Base-by-base conservation (phyloP, 805 yeast species). In the Candida vartiovaarae region DNA sequence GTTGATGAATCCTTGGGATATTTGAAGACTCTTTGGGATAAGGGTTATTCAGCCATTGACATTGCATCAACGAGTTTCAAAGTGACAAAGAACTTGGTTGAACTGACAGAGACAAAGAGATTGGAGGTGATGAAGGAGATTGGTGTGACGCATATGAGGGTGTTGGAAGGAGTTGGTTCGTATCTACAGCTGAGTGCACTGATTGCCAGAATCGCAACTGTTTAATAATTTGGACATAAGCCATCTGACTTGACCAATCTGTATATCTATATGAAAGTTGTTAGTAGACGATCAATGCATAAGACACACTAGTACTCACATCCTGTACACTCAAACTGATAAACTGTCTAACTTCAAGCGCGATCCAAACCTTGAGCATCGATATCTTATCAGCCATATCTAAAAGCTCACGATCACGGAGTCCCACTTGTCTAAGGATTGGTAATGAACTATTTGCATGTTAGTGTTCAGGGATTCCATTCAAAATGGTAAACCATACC, bases 11-110 rank as follows among this genome's bases (percentile, higher is more conserved):
- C 95, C 2, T 58, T 89, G 9, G 76, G 68, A 8, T 71, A 76
- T 35, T 72, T 93, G 51, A 79, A 76, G 41, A 71, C 73, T 5
- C 70, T 93, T 29, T 91, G 97, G 96, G 70, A 66, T 32, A 86
- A 86, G 59, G 99, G 99, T 5, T 93, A 91, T 62, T 81, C 91
- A 10, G 93, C 96, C 0, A 85, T 88, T 27, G 99, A 93, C 64
- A 86, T 93, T 36, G 88, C 90, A 4, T 82, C 95, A 2, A 89
- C 95, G 43, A 78, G 90, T 56, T 93, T 93, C 67, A 77, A 86
- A 50, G 98, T 93, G 8, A 76, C 88, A 27, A 91, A 90, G 64
- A 76, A 83, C 2, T 57, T 93, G 47, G 79, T 74, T 7, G 82
- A 79, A 20, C 67, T 87, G 7, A 73, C 71, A 35, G 98, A 93